Percentiles rank a stretch among this genome's conserved stretches.
Conservation (phyloP, 2,329 filamentous ascomycete genomes). For the Chaetomium globosum region DNA sequence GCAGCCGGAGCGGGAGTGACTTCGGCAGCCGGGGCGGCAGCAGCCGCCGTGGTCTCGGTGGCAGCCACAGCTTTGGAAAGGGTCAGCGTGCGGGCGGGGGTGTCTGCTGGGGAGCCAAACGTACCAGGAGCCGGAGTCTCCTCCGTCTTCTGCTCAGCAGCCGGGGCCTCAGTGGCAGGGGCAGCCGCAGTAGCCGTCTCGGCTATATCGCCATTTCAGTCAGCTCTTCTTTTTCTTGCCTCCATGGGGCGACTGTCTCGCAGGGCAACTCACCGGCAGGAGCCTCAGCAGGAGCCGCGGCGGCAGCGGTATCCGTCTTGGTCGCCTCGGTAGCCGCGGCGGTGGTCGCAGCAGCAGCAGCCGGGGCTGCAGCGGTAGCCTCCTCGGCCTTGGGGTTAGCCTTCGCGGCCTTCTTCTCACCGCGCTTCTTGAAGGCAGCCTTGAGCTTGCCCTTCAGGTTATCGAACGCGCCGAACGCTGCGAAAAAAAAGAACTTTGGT, state of each 20-base stretch:
- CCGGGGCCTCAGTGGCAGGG: constrained; percentile 33
- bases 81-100: constrained; percentile 13
- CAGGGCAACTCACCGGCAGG: constrained; percentile 38
- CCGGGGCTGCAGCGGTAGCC: constrained; percentile 35
- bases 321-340: constrained; percentile 36
- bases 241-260: not conserved
- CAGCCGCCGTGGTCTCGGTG: constrained; percentile 11
- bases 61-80: constrained; percentile 29
- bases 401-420: constrained; percentile 41
- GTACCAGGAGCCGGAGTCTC: constrained; percentile 33
- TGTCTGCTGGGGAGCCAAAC: constrained; percentile 26
- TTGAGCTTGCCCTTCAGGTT: constrained; percentile 61
- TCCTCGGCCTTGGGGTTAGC: constrained; percentile 39
- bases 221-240: not conserved
- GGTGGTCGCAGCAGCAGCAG: constrained; percentile 38
- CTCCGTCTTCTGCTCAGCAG: constrained; percentile 25
- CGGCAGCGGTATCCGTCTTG: constrained; percentile 41
- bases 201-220: constrained; percentile 10
- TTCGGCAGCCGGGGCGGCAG: constrained; percentile 23
- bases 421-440: constrained; percentile 55
- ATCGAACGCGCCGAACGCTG: constrained; percentile 55
- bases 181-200: constrained; percentile 33
- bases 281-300: constrained; percentile 26
- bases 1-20: constrained; percentile 4
- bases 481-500: constrained; percentile 1